phyloP scores from a whole-genome alignment of 2,329 filamentous ascomycete species.

The Xylariaceae sp. region DNA sequence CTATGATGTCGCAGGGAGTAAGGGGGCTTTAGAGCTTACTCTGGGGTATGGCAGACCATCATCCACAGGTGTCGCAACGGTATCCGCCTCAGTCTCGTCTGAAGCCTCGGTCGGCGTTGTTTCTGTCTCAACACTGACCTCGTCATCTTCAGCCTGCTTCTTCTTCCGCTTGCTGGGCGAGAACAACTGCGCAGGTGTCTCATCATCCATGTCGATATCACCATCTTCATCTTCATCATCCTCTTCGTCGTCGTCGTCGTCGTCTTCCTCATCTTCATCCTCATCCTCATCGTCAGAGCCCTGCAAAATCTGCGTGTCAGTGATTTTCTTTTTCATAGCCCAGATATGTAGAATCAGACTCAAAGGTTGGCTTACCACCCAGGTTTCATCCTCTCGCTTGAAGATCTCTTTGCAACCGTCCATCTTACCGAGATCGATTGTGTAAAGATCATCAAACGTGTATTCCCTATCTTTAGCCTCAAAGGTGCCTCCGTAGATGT shows the following conservation, averaged over 20 bases:
- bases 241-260: slow-evolving; percentile 48
- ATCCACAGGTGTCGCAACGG: slow-evolving; percentile 52
- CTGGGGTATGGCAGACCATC: slow-evolving; percentile 72
- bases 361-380: slow-evolving; percentile 64
- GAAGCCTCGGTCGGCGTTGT: slow-evolving; percentile 35
- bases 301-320: slow-evolving; percentile 33
- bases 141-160: slow-evolving; percentile 44
- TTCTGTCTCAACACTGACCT: slow-evolving; percentile 37
- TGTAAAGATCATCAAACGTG: slow-evolving; percentile 92
- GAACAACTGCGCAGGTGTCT: slow-evolving; percentile 40
- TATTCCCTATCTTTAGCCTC: slow-evolving; percentile 94
- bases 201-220: slow-evolving; percentile 52
- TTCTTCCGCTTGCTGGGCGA: slow-evolving; percentile 56
- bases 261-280: slow-evolving; percentile 38
- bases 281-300: slow-evolving; percentile 48
- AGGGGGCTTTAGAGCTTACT: slow-evolving; percentile 34
- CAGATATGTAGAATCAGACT: slow-evolving; percentile 33
- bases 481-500: slow-evolving; percentile 91
- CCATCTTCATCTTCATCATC: slow-evolving; percentile 58
- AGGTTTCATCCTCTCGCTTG: slow-evolving; percentile 76
- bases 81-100: slow-evolving; percentile 46
- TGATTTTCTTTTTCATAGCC: background rate
- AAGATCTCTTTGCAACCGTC: slow-evolving; percentile 93
- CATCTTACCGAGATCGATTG: slow-evolving; percentile 88
- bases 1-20: background rate